phyloP scores from a whole-genome alignment of 495 filamentous ascomycete genomes.

The Beverwykella pulmonaria region DNA sequence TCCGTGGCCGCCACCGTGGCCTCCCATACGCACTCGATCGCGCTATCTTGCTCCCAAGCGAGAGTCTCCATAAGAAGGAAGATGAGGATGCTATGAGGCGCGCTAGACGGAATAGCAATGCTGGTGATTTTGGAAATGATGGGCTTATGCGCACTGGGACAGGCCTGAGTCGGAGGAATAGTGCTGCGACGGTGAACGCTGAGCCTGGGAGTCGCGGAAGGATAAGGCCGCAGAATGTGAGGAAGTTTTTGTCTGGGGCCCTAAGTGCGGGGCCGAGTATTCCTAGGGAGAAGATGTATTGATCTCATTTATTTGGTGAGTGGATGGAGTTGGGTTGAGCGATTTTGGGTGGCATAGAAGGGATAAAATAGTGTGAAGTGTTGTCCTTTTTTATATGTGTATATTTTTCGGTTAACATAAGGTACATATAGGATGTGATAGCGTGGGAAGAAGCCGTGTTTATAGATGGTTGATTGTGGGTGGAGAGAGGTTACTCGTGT shows the following conservation, averaged over 20 bases:
- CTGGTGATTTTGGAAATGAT: background rate
- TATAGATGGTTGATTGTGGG: too few relatives aligned
- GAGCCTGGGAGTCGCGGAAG: background rate
- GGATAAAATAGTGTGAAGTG: too few relatives aligned
- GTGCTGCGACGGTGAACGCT: constrained; percentile 8
- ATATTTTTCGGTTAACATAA: too few relatives aligned
- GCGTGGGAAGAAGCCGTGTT: too few relatives aligned
- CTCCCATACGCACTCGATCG: constrained; percentile 90
- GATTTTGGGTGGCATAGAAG: too few relatives aligned
- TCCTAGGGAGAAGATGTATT: constrained; percentile 27
- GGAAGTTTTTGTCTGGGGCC: constrained; percentile 20
- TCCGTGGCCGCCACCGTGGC: constrained; percentile 89
- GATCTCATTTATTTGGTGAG: background rate
- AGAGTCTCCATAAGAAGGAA: constrained; percentile 72
- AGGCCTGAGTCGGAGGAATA: constrained; percentile 13
- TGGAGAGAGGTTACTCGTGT: too few relatives aligned
- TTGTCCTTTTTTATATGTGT: too few relatives aligned
- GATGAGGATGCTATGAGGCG: constrained; percentile 41
- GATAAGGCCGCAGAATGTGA: background rate
- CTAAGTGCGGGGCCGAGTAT: constrained; percentile 32
- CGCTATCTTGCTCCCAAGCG: constrained; percentile 81
- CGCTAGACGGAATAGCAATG: background rate
- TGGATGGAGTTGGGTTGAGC: too few relatives aligned
- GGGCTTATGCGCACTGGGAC: constrained; percentile 7
- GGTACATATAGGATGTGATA: too few relatives aligned